phyloP scores from a whole-genome alignment of 2,329 filamentous ascomycete genomes.

The Scedosporium minutisporum region DNA sequence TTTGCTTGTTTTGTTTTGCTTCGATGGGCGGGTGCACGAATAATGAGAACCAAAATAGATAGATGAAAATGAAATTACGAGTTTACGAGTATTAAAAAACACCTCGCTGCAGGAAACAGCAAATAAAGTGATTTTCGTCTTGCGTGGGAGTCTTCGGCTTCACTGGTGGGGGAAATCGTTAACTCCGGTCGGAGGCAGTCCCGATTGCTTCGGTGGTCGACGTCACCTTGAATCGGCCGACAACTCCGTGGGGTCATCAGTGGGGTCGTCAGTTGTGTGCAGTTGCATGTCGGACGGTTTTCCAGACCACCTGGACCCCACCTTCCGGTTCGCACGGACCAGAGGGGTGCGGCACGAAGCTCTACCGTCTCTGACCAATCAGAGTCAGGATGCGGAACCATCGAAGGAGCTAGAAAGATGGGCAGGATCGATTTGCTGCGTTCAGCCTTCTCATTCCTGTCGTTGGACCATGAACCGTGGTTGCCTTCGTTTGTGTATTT shows the following conservation, averaged over 20 bases:
- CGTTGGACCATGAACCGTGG: conserved; percentile 15
- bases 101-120: too few species aligned
- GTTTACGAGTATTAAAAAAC: not conserved
- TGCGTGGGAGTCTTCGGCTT: not conserved
- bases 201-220: not conserved
- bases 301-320: not conserved
- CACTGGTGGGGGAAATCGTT: not conserved
- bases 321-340: conserved; percentile 2
- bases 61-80: not conserved
- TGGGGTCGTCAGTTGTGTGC: not conserved
- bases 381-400: conserved; percentile 16
- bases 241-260: not conserved
- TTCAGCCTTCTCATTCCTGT: conserved; percentile 4
- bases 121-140: not conserved
- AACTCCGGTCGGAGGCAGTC: not conserved
- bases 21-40: not conserved
- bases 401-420: conserved; percentile 35
- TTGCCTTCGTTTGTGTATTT: conserved; percentile 14
- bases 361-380: conserved; percentile 20
- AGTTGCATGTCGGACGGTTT: not conserved
- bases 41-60: not conserved
- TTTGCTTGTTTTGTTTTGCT: not conserved
- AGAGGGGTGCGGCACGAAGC: not conserved
- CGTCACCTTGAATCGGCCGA: not conserved
- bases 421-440: conserved; percentile 14